Evolutionary conservation across 208 protist genomes (phyloP).

Genomic region (Crithidia brevicula): DNA sequence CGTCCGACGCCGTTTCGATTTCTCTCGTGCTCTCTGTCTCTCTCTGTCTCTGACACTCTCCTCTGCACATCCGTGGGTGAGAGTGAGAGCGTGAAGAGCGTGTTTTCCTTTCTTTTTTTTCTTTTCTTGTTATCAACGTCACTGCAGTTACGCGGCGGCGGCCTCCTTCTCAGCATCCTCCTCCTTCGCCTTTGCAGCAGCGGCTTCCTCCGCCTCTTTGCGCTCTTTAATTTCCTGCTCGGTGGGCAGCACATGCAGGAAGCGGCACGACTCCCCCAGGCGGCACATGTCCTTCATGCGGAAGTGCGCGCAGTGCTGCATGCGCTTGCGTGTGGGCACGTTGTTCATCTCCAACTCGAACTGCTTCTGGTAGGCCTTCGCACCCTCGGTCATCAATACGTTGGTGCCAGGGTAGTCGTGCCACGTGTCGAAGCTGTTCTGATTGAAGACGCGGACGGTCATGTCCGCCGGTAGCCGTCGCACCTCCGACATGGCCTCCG

Average conservation of each 20-base stretch:
- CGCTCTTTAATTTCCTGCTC: constrained; percentile 39
- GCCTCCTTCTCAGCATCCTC: constrained; percentile 6
- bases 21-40: no score
- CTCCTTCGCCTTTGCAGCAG: constrained; percentile 14
- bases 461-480: constrained; percentile 64
- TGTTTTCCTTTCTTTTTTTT: no score
- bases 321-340: constrained; percentile 69
- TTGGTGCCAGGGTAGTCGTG: constrained; percentile 70
- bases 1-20: no score
- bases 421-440: constrained; percentile 74
- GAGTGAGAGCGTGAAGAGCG: no score
- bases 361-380: constrained; percentile 59
- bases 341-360: constrained; percentile 55
- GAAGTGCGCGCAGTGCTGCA: constrained; percentile 92
- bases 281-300: constrained; percentile 84
- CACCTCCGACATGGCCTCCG: constrained; percentile 45
- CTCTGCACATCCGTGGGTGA: no score
- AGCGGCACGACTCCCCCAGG: constrained; percentile 73
- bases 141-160: not conserved
- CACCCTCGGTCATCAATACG: constrained; percentile 77
- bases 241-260: constrained; percentile 78
- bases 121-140: not conserved
- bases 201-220: constrained; percentile 30
- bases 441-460: constrained; percentile 81
- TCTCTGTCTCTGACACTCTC: no score